Evolutionary conservation across 2,329 filamentous ascomycete species (phyloP).

Genomic region (Ophiocordyceps camponoti-leonardi): DNA sequence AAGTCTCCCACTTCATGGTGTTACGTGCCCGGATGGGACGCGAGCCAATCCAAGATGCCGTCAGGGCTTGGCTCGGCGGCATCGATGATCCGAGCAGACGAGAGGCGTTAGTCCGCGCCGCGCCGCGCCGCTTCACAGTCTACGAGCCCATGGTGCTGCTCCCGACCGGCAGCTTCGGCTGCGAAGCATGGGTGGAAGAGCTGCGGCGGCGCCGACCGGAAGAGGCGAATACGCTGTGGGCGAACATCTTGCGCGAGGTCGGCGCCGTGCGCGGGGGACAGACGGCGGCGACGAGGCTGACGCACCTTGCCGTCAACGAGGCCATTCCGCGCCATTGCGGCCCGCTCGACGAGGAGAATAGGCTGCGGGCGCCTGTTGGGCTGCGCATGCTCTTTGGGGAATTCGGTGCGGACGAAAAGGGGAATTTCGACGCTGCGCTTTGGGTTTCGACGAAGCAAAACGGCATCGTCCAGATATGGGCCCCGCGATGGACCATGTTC

Average conservation of each 20-base stretch:
- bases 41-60: constrained; percentile 14
- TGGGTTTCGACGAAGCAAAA: constrained; percentile 71
- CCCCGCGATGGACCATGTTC: constrained; percentile 87
- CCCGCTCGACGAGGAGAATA: constrained; percentile 34
- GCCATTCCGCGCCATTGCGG: constrained; percentile 34
- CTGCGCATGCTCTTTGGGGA: constrained; percentile 55
- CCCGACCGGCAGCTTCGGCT: constrained; percentile 38
- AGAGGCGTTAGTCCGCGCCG: constrained; percentile 17
- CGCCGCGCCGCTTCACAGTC: constrained; percentile 40
- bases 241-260: constrained; percentile 27
- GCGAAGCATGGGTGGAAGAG: constrained; percentile 19
- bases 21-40: not conserved
- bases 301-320: constrained; percentile 43
- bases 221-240: constrained; percentile 20
- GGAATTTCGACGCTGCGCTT: constrained; percentile 49
- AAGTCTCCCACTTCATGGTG: no score
- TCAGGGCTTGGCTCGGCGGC: constrained; percentile 11
- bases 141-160: constrained; percentile 46
- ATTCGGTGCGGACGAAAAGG: constrained; percentile 41
- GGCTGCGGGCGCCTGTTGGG: constrained; percentile 51
- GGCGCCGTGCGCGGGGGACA: constrained; percentile 10
- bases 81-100: constrained; percentile 2
- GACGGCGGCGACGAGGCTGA: constrained; percentile 24
- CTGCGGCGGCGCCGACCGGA: constrained; percentile 10
- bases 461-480: constrained; percentile 71